These are phyloP conservation scores for Cephaloascus fragrans DNA, from an alignment of 805 yeast genomes.

Conservation along the genomic window DNA sequence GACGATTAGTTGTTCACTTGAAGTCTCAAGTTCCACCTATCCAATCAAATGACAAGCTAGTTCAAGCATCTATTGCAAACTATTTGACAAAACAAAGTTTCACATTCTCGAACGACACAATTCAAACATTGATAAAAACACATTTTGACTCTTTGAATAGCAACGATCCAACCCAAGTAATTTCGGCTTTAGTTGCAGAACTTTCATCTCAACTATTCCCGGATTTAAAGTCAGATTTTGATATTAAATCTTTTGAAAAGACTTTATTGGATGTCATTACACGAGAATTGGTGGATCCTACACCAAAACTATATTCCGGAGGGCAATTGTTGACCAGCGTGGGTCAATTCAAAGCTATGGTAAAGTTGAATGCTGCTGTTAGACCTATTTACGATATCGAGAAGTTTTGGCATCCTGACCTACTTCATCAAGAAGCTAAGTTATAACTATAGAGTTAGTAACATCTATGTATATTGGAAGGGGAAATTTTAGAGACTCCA, in stretches of 20 bases:
- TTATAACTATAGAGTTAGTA: too few species aligned
- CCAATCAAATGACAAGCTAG: background rate
- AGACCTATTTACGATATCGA: constrained; percentile 27
- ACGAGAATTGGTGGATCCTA: constrained; percentile 13
- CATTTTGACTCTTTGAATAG: background rate
- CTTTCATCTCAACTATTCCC: background rate
- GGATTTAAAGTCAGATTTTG: background rate
- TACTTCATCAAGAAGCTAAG: too few species aligned
- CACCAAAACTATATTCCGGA: constrained; percentile 33
- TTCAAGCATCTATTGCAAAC: background rate
- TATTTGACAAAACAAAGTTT: background rate
- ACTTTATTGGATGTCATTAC: constrained; percentile 8
- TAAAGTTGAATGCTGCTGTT: constrained; percentile 53
- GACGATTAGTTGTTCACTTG: constrained; percentile 52
- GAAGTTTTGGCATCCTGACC: constrained; percentile 12
- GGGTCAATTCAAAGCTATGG: constrained; percentile 45
- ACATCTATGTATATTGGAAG: too few species aligned
- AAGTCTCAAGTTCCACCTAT: constrained; percentile 34
- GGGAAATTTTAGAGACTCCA: too few species aligned
- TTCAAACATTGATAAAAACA: background rate
- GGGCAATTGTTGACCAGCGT: constrained; percentile 36
- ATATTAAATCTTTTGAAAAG: background rate
- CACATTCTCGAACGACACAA: background rate
- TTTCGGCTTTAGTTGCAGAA: background rate
- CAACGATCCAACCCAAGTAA: background rate